Evolutionary conservation across 2,329 filamentous ascomycete genomes (phyloP).

Genomic region (Talaromyces sp.): DNA sequence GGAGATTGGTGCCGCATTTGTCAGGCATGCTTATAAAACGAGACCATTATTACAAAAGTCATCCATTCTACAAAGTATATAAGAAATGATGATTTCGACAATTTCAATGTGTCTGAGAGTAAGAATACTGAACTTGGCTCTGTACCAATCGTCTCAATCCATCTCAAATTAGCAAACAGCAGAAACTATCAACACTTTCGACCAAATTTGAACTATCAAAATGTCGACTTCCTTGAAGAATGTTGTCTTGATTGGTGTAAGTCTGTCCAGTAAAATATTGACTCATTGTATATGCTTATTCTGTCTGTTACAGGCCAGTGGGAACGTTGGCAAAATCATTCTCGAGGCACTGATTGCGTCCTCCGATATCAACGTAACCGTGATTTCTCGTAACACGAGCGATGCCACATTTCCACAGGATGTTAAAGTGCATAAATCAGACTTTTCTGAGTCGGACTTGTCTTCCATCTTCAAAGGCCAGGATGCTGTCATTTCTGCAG

Average conservation of each 20-base stretch:
- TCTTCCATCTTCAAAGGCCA: slow-evolving; percentile 27
- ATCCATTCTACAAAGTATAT: not conserved
- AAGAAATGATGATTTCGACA: not conserved
- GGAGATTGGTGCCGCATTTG: slow-evolving; percentile 1
- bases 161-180: not conserved
- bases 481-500: slow-evolving; percentile 20
- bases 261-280: not conserved
- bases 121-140: not conserved
- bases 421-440: slow-evolving; percentile 23
- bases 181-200: not conserved
- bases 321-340: slow-evolving; percentile 25
- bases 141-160: not conserved
- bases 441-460: slow-evolving; percentile 27
- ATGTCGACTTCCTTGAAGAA: not conserved
- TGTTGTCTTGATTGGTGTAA: not conserved
- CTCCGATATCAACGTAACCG: slow-evolving; percentile 23
- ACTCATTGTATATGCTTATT: not conserved
- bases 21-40: not conserved
- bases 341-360: slow-evolving; percentile 20
- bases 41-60: too few relatives aligned
- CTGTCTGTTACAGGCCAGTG: slow-evolving; percentile 22
- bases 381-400: slow-evolving; percentile 27
- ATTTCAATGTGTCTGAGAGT: not conserved
- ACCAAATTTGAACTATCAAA: not conserved
- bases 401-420: slow-evolving; percentile 22